These are phyloP conservation scores for Thalia dealbata DNA, from an alignment of 176 grass and related monocot species.

Conservation along the genomic window DNA sequence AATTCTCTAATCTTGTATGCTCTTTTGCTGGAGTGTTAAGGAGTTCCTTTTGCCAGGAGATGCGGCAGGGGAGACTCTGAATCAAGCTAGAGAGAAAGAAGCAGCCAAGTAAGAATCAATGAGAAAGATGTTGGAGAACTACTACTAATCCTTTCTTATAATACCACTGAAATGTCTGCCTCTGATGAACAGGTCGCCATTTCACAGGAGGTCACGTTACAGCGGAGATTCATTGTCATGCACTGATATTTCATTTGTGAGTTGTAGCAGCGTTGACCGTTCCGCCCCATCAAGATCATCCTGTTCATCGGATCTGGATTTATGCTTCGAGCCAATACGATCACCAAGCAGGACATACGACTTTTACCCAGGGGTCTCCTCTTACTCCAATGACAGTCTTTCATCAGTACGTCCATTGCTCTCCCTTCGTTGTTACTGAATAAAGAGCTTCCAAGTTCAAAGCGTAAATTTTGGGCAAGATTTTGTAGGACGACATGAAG, in stretches of 20 bases:
- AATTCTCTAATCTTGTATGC: not conserved
- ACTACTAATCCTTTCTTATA: not conserved
- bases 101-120: not conserved
- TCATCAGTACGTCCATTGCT: not conserved
- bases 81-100: conserved; percentile 17
- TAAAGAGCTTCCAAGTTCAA: no score
- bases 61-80: conserved; percentile 19
- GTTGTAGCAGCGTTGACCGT: conserved; percentile 14
- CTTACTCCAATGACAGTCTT: not conserved
- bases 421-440: not conserved
- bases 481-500: not conserved
- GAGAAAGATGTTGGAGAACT: not conserved
- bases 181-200: not conserved
- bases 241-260: conserved; percentile 29
- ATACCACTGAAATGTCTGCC: not conserved
- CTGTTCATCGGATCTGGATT: conserved; percentile 5
- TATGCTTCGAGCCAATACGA: conserved; percentile 18
- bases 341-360: not conserved
- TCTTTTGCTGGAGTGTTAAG: not conserved
- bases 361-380: not conserved
- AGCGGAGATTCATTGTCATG: conserved; percentile 12
- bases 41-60: conserved; percentile 27
- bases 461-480: no score
- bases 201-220: not conserved
- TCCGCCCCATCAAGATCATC: not conserved